Evolutionary conservation across 805 yeast species (phyloP).

Genomic region (Candida bentonensis): DNA sequence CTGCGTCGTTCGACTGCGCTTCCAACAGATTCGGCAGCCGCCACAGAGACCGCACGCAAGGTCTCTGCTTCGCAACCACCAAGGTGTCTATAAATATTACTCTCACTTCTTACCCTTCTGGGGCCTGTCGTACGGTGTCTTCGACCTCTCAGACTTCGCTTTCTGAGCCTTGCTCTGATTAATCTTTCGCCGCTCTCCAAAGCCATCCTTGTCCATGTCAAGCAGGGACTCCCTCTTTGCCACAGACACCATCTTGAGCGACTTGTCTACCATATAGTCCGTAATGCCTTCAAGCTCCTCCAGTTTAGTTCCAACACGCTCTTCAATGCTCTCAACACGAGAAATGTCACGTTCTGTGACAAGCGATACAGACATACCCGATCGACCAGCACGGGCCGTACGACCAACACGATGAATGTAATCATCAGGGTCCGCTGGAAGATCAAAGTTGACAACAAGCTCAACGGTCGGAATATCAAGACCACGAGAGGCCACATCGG

Average conservation of each 20-base stretch:
- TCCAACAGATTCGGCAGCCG: too few species aligned
- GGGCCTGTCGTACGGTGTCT: neutral
- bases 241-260: conserved; percentile 53
- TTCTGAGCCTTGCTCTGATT: conserved; percentile 29
- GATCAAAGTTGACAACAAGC: conserved; percentile 78
- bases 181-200: conserved; percentile 57
- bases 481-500: conserved; percentile 97
- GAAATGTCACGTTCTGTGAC: conserved; percentile 77
- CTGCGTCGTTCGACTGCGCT: too few species aligned
- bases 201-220: conserved; percentile 87
- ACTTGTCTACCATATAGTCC: conserved; percentile 61
- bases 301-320: conserved; percentile 68
- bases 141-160: neutral
- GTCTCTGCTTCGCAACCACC: too few species aligned
- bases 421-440: conserved; percentile 94
- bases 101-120: neutral
- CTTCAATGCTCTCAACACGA: conserved; percentile 76
- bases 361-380: conserved; percentile 70
- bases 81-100: too few species aligned
- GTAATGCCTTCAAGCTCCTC: conserved; percentile 53
- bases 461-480: conserved; percentile 90
- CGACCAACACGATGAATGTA: conserved; percentile 96
- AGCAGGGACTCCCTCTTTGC: conserved; percentile 84
- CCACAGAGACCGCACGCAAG: too few species aligned
- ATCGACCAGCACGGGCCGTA: conserved; percentile 95